Evolutionary conservation across 108 stramenopile species (phyloP), one percentile per base, ranked within the genome.

Genomic region (Schizochytrium sp.): DNA sequence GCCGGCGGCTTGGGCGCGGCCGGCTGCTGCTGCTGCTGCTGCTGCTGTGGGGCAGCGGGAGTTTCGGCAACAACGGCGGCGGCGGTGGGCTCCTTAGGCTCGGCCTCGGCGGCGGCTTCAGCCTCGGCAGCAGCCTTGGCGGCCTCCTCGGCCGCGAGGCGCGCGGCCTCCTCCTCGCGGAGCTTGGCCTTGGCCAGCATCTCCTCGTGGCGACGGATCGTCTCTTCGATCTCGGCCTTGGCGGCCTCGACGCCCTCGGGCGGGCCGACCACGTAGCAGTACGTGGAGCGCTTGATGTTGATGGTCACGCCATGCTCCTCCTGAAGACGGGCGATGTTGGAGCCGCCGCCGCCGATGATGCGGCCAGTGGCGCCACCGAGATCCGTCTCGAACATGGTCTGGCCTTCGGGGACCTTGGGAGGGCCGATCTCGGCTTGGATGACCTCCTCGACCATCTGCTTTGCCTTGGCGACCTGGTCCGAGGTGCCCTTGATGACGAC

Each of bases 401-500:
- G 76, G 45, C 76, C 76, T 6, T 12, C 45, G 28, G 76, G 76
- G 25, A 83, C 76, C 51, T 47, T 47, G 45, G 76, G 76, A 6
- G 76, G 76, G 44, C 76, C 76, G 48, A 83, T 23, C 76, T 83
- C 76, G 48, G 45, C 76, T 18, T 83, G 45, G 76, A 83, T 83
- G 25, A 53, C 28, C 12, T 47, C 76, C 76, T 83, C 48, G 25
- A 83, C 76, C 76, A 83, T 83, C 76, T 83, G 10, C 6, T 45
- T 21, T 47, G 76, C 76, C 76, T 83, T 83, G 76, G 76, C 76
- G 76, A 83, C 76, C 76, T 83, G 76, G 48, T 83, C 48, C 45
- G 45, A 25, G 76, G 76, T 83, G 51, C 76, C 76, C 48, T 47
- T 83, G 76, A 83, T 83, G 76, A 45, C 18, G 51, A 83, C 76